phyloP scores from a whole-genome alignment of 2,329 filamentous ascomycete species.

The Zalaria sp. region DNA sequence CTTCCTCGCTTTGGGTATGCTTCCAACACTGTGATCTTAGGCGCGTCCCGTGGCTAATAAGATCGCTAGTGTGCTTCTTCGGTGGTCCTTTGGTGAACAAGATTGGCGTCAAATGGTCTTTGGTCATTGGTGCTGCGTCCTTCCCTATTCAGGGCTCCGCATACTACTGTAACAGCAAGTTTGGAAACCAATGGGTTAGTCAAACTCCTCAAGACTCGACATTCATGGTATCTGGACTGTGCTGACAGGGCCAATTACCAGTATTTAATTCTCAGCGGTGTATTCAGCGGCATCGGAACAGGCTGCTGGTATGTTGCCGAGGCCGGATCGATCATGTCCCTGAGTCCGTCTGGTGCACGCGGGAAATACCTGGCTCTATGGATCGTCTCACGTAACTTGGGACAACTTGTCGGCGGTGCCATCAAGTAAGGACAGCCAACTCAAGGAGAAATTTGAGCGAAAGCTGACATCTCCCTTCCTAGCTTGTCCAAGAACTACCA shows the following conservation, averaged over 20 bases:
- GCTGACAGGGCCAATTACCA: constrained; percentile 30
- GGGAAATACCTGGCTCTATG: constrained; percentile 4
- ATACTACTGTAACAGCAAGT: constrained; percentile 5
- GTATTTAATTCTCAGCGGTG: constrained; percentile 29
- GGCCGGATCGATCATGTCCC: constrained; percentile 1
- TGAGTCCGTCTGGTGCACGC: constrained; percentile 2
- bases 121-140: constrained; percentile 3
- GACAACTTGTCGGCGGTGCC: constrained; percentile 3
- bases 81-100: constrained; percentile 5
- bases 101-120: constrained; percentile 3
- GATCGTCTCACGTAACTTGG: constrained; percentile 4
- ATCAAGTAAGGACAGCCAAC: background rate
- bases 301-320: constrained; percentile 4
- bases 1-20: constrained; percentile 1
- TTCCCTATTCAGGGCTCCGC: constrained; percentile 4
- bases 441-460: background rate
- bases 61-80: background rate
- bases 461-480: background rate
- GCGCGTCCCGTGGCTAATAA: background rate
- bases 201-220: background rate
- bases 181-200: constrained; percentile 4
- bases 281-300: constrained; percentile 9
- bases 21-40: background rate
- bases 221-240: constrained; percentile 23
- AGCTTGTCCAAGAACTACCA: constrained; percentile 3